Evolutionary conservation across 2,329 filamentous ascomycete species (phyloP), one percentile per base, ranked within the genome.

Genomic region (Torrubiella hemipterigena): DNA sequence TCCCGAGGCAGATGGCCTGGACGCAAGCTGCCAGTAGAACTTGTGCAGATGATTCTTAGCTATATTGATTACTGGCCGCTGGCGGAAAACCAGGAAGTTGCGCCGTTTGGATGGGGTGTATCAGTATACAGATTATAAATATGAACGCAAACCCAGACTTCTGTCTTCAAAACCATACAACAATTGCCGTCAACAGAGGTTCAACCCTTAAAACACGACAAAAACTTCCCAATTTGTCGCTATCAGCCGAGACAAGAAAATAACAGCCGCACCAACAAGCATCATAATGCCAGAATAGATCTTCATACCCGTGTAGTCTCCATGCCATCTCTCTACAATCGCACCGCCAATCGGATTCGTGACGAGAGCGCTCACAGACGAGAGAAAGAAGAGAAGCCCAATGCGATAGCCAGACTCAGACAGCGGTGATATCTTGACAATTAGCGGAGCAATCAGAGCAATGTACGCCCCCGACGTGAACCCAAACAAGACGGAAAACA

Each of bases 391-490:
- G n/a, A 42, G 35, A 7, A 48, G 38, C 4, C 47, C 47, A 21
- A 39, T 45, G 11, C 73, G 58, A 12, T 68, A 59, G 1, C 73
- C 73, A 5, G 77, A 63, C 30, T 39, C 38, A 3, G 58, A 50
- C 31, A 71, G 55, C 23, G 69, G 66, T 0, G 65, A 69, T 36
- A 78, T 69, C 39, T 77, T 67, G 2, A 51, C 53, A 5, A 60
- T 44, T 2, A 63, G 49, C 1, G 56, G 50, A 7, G 50, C 48
- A 9, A 56, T 46, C 4, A 63, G 43, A 8, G 55, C 54, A 12
- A 61, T 45, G 33, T 56, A 60, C 12, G 57, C 58, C 14, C 58
- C 58, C 1, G 56, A 61, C 31, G 45, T 53, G 49, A 59, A 59
- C 17, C 60, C 61, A 25, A 58, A 64, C 12, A 62, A 42, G 5